phyloP scores from a whole-genome alignment of 495 filamentous ascomycete species.

The Talaromyces adpressus region DNA sequence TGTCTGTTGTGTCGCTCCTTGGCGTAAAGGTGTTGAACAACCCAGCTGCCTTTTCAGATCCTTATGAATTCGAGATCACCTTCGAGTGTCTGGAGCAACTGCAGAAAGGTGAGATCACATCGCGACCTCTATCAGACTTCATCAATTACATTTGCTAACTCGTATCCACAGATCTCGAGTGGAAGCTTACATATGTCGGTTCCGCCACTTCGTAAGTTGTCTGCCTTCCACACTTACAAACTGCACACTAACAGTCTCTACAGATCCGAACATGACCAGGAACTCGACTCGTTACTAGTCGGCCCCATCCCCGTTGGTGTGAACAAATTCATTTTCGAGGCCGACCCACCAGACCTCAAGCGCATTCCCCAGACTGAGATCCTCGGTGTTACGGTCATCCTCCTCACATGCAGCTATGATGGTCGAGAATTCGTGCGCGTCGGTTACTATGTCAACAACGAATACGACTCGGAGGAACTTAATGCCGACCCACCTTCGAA shows the following conservation, averaged over 20 bases:
- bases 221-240: conserved; percentile 5
- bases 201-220: conserved; percentile 84
- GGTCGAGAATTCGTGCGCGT: conserved; percentile 95
- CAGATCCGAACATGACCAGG: conserved; percentile 93
- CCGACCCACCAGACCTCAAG: conserved; percentile 79
- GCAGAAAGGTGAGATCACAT: conserved; percentile 64
- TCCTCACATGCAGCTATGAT: conserved; percentile 95
- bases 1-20: conserved; percentile 95
- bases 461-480: conserved; percentile 90
- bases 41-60: conserved; percentile 78
- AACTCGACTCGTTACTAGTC: conserved; percentile 92
- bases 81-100: conserved; percentile 94
- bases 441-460: conserved; percentile 98
- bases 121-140: not conserved
- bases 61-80: conserved; percentile 96
- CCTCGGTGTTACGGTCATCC: conserved; percentile 92
- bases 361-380: conserved; percentile 92
- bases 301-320: conserved; percentile 93
- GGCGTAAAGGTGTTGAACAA: conserved; percentile 96
- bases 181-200: conserved; percentile 98
- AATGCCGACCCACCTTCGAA: conserved; percentile 81
- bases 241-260: conserved; percentile 18
- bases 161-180: conserved; percentile 75
- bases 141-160: not conserved
- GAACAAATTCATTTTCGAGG: conserved; percentile 98